Evolutionary conservation across 2,329 filamentous ascomycete genomes (phyloP), one percentile per base, ranked within the genome.

Genomic region (Chaetomium strumarium): DNA sequence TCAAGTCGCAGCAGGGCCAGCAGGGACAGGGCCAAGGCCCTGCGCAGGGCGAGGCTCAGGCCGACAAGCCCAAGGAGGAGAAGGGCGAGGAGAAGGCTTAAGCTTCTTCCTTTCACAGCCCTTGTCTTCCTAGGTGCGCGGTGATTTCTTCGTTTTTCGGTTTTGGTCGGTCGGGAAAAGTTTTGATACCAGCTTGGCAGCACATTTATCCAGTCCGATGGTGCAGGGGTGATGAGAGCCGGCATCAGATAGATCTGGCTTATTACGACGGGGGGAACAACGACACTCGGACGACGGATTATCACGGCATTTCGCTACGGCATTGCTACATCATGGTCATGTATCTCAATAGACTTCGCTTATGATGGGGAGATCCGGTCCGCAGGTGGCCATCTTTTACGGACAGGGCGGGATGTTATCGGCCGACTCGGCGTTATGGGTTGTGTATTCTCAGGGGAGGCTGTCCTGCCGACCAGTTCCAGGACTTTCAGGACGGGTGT

Each of bases 1-100:
- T 97, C 75, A 97, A 97, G 84, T 83, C 82, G 67, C 89, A 93
- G 70, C 67, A 68, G 48, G 60, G 49, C 24, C 57, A 16, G n/a
- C 57, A 16, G n/a, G 36, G 31, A 29, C 24, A 39, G 12, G 53
- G 48, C 33, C 52, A 46, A 39, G 49, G 24, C 33, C 19, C 46
- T 3, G 33, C 62, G 2, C 68, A 67, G 36, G 68, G 58, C 34
- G 72, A 67, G 55, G 53, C 60, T 38, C 68, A 72, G 58, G 67
- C 62, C 47, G 69, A 78, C 63, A 72, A 73, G 64, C 67, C 66
- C 41, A 75, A 76, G 63, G 75, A 77, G 59, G 80, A 79, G 70
- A 75, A 59, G 37, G 33, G 24, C 41, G 48, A 53, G 49, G 46
- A 53, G 51, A 52, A 58, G 49, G 52, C 56, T 24, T 57, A 57